Evolutionary conservation across 345 rosid genomes (phyloP).

Genomic region (Clarkia xantiana): DNA sequence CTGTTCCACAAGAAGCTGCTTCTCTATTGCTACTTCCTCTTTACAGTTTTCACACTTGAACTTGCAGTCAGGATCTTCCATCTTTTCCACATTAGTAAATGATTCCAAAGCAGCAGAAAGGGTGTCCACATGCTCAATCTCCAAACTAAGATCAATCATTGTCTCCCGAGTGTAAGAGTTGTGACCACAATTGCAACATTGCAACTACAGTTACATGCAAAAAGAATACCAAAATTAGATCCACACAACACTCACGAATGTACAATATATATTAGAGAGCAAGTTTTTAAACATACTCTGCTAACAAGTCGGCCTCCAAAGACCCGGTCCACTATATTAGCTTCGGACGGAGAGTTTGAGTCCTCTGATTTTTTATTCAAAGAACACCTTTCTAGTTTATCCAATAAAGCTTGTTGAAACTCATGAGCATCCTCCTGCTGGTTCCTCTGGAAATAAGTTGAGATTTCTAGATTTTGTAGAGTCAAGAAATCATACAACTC

Average conservation of each 20-base stretch:
- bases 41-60: slow-evolving; percentile 60
- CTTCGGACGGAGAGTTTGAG: slow-evolving; percentile 14
- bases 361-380: slow-evolving; percentile 16
- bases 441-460: slow-evolving; percentile 33
- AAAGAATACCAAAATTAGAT: neutral
- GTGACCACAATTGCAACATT: slow-evolving; percentile 55
- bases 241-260: neutral
- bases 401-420: slow-evolving; percentile 59
- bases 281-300: slow-evolving; percentile 25
- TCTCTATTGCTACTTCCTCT: slow-evolving; percentile 48
- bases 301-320: slow-evolving; percentile 70
- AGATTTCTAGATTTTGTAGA: slow-evolving; percentile 25
- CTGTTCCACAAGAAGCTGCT: slow-evolving; percentile 61
- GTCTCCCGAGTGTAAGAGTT: slow-evolving; percentile 49
- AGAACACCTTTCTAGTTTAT: slow-evolving; percentile 54
- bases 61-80: slow-evolving; percentile 47
- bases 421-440: slow-evolving; percentile 93
- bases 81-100: slow-evolving; percentile 63
- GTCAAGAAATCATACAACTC: slow-evolving; percentile 36
- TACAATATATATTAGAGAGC: neutral
- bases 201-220: slow-evolving; percentile 24
- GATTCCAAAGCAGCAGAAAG: slow-evolving; percentile 53
- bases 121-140: slow-evolving; percentile 42
- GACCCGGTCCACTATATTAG: slow-evolving; percentile 37
- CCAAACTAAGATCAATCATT: slow-evolving; percentile 59